phyloP scores from a whole-genome alignment of 2,329 filamentous ascomycete genomes.

The Alternaria dauci region DNA sequence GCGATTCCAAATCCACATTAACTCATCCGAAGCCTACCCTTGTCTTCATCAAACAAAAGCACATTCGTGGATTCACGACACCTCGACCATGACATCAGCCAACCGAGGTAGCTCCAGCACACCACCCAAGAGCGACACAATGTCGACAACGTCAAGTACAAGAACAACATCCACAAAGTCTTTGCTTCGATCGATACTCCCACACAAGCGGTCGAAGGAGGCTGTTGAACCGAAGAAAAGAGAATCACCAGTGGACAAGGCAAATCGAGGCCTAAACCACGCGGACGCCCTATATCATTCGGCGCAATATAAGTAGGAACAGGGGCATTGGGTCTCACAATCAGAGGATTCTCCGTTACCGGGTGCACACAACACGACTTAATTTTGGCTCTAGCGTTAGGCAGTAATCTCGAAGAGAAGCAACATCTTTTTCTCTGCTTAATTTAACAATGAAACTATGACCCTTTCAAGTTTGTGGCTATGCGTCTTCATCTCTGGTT shows the following conservation, averaged over 20 bases:
- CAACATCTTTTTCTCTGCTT: background rate
- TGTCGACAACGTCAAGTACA: constrained; percentile 35
- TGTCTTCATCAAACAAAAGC: background rate
- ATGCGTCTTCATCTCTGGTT: too few species aligned
- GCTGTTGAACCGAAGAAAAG: constrained; percentile 1
- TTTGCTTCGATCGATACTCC: constrained; percentile 33
- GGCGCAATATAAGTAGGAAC: constrained; percentile 1
- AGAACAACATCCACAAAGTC: constrained; percentile 35
- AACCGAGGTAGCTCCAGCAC: constrained; percentile 5
- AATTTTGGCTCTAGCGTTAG: background rate
- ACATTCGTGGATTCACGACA: fast-evolving
- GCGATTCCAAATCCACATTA: background rate
- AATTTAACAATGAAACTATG: too few species aligned
- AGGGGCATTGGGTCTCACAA: background rate
- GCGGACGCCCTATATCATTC: constrained; percentile 25
- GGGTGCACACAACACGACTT: background rate
- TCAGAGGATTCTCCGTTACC: too few species aligned
- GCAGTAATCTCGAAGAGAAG: too few species aligned
- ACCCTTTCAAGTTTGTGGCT: too few species aligned
- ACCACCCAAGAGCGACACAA: constrained; percentile 16
- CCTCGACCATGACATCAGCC: constrained; percentile 11
- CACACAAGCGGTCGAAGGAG: constrained; percentile 18
- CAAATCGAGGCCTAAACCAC: constrained; percentile 17
- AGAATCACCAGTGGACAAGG: constrained; percentile 21
- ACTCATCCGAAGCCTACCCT: background rate